Evolutionary conservation across 108 stramenopile genomes (phyloP).

Genomic region (Cylindrotheca closterium): DNA sequence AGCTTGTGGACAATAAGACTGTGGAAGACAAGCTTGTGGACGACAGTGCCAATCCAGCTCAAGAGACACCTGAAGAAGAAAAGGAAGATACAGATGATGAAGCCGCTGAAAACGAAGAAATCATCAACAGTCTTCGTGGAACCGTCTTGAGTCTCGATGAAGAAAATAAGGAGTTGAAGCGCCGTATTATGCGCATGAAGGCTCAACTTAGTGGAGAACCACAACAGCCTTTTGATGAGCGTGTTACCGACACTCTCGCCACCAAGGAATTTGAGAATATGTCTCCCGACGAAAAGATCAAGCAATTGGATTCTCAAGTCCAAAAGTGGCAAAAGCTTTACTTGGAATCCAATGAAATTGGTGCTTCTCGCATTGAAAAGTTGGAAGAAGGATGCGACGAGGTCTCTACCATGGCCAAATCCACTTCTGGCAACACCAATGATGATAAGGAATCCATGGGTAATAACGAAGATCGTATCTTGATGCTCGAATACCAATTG

Average conservation of each 20-base stretch:
- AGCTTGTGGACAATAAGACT: not conserved
- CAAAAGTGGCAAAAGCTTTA: not conserved
- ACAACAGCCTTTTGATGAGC: not conserved
- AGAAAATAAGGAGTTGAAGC: not conserved
- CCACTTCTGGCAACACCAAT: not conserved
- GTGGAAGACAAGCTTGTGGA: not conserved
- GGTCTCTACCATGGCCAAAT: not conserved
- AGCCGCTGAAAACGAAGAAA: not conserved
- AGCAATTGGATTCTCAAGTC: not conserved
- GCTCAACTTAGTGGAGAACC: not conserved
- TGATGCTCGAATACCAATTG: not conserved
- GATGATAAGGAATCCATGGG: not conserved
- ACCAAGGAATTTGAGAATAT: not conserved
- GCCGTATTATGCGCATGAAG: not conserved
- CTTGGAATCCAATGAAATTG: not conserved
- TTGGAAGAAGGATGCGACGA: not conserved
- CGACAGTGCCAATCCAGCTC: not conserved
- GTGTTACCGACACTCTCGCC: not conserved
- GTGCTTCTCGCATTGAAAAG: not conserved
- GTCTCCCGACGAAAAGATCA: not conserved
- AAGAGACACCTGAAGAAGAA: not conserved
- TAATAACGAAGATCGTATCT: not conserved
- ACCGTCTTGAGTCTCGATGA: not conserved
- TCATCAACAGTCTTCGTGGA: not conserved
- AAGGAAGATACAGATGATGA: not conserved